Base-by-base conservation (phyloP, 495 filamentous ascomycete genomes). In the Aspergillus nanangensis region DNA sequence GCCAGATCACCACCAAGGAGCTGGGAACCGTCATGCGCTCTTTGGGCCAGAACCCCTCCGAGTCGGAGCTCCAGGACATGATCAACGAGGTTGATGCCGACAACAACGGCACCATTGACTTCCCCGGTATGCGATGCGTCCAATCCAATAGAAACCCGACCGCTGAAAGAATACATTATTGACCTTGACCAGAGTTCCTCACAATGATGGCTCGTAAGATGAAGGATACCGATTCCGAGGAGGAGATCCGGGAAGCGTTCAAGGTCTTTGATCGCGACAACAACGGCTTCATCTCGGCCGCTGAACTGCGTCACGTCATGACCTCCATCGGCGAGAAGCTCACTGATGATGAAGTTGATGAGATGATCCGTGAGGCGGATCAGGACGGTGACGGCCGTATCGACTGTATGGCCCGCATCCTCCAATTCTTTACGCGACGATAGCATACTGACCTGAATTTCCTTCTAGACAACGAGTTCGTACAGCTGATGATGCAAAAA, bases 401-500 rank as follows among this genome's bases (percentile, higher is more conserved):
- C 62, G 93, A 98, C 71, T 98, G 93, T 98, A 65, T 36, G 70
- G 58, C 55, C 10, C 8, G 24, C 17, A 47, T 22, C 36, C 19
- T 23, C 2, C 15, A 21, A 9, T 8, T 27, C 38, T 27, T 25
- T 35, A 14, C 11, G 8, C 5, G 42, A 56, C n/a, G 14, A 13
- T 21, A 38, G 32, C 51, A 48, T 38, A 56, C 32, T 13, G 41
- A 21, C n/a, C n/a, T n/a, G n/a, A n/a, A n/a, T n/a, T n/a, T 42
- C 18, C n/a, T 19, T 25, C 31, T 63, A 98, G 93, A 98, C 75
- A 97, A 98, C 78, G 93, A 98, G 76, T 98, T 98, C 67, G 93
- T 98, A 57, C 93, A 98, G 77, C 84, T 98, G 63, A 98, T 98
- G 93, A 96, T 98, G 92, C 93, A 98, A 83, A 98, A 98, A 78